A percentile compares a stretch with the other conserved stretches of the same genome.
Evolutionary conservation across 1,139 yeast genomes (phyloP).

Genomic region (Blastobotrys raffinosifermentans): DNA sequence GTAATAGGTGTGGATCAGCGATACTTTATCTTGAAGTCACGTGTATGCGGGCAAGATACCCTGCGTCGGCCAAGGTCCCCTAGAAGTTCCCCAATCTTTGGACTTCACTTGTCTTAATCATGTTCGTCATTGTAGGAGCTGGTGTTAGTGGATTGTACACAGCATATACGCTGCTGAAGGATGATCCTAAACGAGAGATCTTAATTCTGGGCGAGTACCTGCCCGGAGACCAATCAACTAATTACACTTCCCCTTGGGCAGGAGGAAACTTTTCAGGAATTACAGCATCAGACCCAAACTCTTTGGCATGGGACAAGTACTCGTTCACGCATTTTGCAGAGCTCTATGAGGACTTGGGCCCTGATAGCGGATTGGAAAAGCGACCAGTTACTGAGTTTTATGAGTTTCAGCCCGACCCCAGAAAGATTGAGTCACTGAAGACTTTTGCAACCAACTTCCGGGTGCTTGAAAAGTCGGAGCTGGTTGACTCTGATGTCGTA

Average conservation of each 20-base stretch:
- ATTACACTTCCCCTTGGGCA: constrained; percentile 75
- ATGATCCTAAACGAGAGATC: constrained; percentile 42
- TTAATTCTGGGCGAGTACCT: constrained; percentile 55
- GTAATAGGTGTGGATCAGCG: too few species aligned
- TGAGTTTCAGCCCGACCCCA: constrained; percentile 22
- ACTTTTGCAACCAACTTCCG: constrained; percentile 43
- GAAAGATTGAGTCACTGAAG: constrained; percentile 41
- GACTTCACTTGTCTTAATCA: too few species aligned
- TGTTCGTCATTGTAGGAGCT: constrained; percentile 34
- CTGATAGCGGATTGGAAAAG: constrained; percentile 50
- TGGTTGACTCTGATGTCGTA: constrained; percentile 45
- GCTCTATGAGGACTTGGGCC: constrained; percentile 47
- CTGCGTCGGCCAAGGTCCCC: too few species aligned
- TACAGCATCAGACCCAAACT: constrained; percentile 49
- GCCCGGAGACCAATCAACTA: constrained; percentile 69
- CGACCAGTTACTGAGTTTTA: constrained; percentile 56
- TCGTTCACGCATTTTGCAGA: constrained; percentile 46
- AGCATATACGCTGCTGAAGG: constrained; percentile 45
- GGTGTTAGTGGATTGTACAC: constrained; percentile 72
- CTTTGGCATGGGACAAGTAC: constrained; percentile 47
- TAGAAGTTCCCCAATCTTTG: too few species aligned
- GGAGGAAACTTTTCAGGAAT: constrained; percentile 56
- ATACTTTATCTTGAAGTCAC: too few species aligned
- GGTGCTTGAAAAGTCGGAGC: constrained; percentile 21
- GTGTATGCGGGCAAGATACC: too few species aligned